These are phyloP conservation scores for Moniliophthora roreri DNA, from an alignment of 1,284 basidiomycete genomes.

Conservation along the genomic window DNA sequence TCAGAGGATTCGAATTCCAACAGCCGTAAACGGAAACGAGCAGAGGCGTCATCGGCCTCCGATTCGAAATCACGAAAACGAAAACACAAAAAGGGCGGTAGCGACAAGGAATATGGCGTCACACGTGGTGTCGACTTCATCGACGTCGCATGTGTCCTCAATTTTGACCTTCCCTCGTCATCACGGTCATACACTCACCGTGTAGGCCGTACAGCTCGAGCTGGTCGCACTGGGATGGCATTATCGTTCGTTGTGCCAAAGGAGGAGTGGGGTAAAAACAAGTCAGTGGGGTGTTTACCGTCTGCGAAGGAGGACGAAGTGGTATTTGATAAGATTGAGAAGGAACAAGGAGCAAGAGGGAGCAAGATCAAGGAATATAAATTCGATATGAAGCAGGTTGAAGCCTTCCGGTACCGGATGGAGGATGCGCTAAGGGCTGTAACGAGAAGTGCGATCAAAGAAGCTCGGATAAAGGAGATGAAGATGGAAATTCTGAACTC, in stretches of 20 bases:
- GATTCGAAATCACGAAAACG: constrained; percentile 37
- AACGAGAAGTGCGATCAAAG: constrained; percentile 83
- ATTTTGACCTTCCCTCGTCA: constrained; percentile 94
- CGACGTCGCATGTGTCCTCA: constrained; percentile 96
- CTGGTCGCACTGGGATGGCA: constrained; percentile 91
- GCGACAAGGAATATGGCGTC: constrained; percentile 87
- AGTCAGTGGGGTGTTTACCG: constrained; percentile 63
- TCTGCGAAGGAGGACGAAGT: constrained; percentile 76
- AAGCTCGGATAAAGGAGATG: constrained; percentile 93
- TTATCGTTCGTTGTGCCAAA: constrained; percentile 87
- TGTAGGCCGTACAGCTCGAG: constrained; percentile 94
- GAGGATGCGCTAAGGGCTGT: constrained; percentile 92
- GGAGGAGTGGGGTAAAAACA: constrained; percentile 78
- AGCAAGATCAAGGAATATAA: constrained; percentile 88
- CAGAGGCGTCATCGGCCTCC: constrained; percentile 28
- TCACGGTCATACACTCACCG: constrained; percentile 95
- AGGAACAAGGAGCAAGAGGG: constrained; percentile 69
- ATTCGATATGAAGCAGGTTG: constrained; percentile 93
- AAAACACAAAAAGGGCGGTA: constrained; percentile 31
- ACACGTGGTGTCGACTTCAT: constrained; percentile 98
- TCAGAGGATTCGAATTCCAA: constrained; percentile 21
- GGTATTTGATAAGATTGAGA: constrained; percentile 79
- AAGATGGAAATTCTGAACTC: constrained; percentile 94
- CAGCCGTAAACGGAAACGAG: constrained; percentile 40
- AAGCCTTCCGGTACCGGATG: constrained; percentile 99